Conservation (phyloP, 768 basidiomycete genomes). For the Hydnum rufescens region DNA sequence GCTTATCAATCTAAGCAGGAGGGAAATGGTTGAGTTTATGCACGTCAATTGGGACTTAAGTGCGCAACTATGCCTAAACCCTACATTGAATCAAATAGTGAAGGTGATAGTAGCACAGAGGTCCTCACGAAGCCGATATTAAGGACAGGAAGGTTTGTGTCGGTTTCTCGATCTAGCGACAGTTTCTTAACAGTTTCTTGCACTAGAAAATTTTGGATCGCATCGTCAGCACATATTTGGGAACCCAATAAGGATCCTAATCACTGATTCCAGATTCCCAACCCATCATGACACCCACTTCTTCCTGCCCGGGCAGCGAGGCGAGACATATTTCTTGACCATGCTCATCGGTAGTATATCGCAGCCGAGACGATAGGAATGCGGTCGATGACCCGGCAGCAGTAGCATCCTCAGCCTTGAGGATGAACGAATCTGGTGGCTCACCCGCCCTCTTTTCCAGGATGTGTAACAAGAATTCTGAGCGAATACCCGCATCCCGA, state of each 20-base stretch:
- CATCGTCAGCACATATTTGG: background rate
- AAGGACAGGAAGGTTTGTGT: slow-evolving; percentile 38
- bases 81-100: background rate
- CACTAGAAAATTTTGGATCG: slow-evolving; percentile 27
- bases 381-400: slow-evolving; percentile 41
- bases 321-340: slow-evolving; percentile 74
- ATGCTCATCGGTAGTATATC: slow-evolving; percentile 43
- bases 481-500: slow-evolving; percentile 80
- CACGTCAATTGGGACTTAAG: too few species aligned
- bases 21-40: background rate
- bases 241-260: slow-evolving; percentile 10
- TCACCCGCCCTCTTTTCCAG: slow-evolving; percentile 17
- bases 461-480: slow-evolving; percentile 58
- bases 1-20: slow-evolving; percentile 51
- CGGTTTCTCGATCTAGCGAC: slow-evolving; percentile 31
- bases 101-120: slow-evolving; percentile 17
- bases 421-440: slow-evolving; percentile 16
- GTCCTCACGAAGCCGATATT: slow-evolving; percentile 93
- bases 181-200: slow-evolving; percentile 49
- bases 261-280: slow-evolving; percentile 78
- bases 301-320: slow-evolving; percentile 37
- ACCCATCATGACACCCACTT: slow-evolving; percentile 99
- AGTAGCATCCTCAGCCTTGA: slow-evolving; percentile 33
- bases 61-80: slow-evolving; percentile 9
- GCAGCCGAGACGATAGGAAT: slow-evolving; percentile 52